Base-by-base conservation (phyloP, 768 basidiomycete genomes). In the Cystoderma amianthinum region DNA sequence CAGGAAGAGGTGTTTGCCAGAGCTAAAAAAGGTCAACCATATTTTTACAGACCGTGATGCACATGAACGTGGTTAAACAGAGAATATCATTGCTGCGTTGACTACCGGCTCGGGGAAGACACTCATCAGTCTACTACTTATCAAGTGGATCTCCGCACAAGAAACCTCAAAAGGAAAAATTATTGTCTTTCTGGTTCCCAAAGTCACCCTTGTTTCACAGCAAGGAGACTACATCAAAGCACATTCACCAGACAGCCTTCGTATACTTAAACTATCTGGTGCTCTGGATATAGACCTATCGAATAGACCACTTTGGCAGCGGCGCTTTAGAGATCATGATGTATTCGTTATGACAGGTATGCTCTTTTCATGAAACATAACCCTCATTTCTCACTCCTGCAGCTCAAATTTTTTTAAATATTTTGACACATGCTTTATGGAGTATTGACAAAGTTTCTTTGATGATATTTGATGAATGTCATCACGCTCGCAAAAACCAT, bases 281-380 rank as follows among this genome's bases (percentile, higher is more conserved):
- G 74, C 76, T 5, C 64, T 82, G 30, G 79, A 82, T n/a, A 65
- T 87, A 40, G 79, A 85, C 48, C 68, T 86, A 44, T 75, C 80
- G 32, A 78, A 92, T 52, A 65, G 80, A 40, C 50, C 51, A 10
- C 71, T 70, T 37, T 93, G 89, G 90, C 68, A 61, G 49, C 65
- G 64, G 25, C 72, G 80, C 42, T 78, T 93, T 38, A 63, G 72
- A 43, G 58, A 64, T 4, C 63, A 78, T 32, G 87, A 92, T 56
- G 82, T 92, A 5, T 71, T 90, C 42, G 87, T 95, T 2, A 85
- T 91, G 80, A 93, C 92, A 9, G 79, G 86, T 88, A 58, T 42
- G 63, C 49, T 17, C 18, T 7, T n/a, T 32, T 10, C 12, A 19
- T 12, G 19, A n/a, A 11, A 19, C 28, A 21, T 28, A 17, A 7